These are phyloP conservation scores for Blakeslea trispora DNA, from an alignment of 371 early-diverging fungal species.

Conservation along the genomic window DNA sequence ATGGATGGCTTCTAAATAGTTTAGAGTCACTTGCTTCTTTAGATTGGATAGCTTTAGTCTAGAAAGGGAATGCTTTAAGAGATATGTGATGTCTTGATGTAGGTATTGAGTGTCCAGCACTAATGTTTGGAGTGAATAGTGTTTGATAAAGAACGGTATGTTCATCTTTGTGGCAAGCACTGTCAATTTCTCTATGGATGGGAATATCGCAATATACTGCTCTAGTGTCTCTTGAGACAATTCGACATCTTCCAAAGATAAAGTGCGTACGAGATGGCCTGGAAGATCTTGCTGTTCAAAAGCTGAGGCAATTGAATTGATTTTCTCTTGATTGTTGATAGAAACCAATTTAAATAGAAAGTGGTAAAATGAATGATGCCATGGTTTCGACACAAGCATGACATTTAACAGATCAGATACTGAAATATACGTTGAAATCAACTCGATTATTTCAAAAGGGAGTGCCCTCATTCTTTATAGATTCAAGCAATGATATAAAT, in stretches of 20 bases:
- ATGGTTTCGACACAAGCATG: slow-evolving; percentile 20
- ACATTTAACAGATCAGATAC: slow-evolving; percentile 12
- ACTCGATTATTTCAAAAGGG: slow-evolving; percentile 18
- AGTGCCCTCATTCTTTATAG: not conserved
- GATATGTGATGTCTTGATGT: slow-evolving; percentile 12
- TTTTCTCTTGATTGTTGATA: slow-evolving; percentile 5
- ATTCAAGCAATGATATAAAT: not conserved
- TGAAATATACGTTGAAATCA: slow-evolving; percentile 7
- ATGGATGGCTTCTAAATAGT: slow-evolving; percentile 22
- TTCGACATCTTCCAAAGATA: not conserved
- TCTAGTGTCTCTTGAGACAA: slow-evolving; percentile 4
- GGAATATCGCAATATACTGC: slow-evolving; percentile 1
- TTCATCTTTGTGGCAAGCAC: slow-evolving; percentile 6
- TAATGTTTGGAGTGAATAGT: not conserved
- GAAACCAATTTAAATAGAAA: slow-evolving; percentile 10
- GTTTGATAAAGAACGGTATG: slow-evolving; percentile 10
- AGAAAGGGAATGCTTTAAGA: slow-evolving; percentile 9
- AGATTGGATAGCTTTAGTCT: slow-evolving; percentile 9
- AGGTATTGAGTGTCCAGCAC: not conserved
- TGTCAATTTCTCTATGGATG: slow-evolving; percentile 10
- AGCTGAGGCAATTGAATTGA: slow-evolving; percentile 1
- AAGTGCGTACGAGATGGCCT: slow-evolving; percentile 9
- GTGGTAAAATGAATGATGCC: slow-evolving; percentile 13
- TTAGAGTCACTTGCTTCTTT: slow-evolving; percentile 18
- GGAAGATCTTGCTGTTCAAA: slow-evolving; percentile 9